A percentile compares a stretch with the other conserved stretches of the same genome.
Evolutionary conservation across 2,329 filamentous ascomycete genomes (phyloP).

Genomic region (Rachicladosporium sp.): DNA sequence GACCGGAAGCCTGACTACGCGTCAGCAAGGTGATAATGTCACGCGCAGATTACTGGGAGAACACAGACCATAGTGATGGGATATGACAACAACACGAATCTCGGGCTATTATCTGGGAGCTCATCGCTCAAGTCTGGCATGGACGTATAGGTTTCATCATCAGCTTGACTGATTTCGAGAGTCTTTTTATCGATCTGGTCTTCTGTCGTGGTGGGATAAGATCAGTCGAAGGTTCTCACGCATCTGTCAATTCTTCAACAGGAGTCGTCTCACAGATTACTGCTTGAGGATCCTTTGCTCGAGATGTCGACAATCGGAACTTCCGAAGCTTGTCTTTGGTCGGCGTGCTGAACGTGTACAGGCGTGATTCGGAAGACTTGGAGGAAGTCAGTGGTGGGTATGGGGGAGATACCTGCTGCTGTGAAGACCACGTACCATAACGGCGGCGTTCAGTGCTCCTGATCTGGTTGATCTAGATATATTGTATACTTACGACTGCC

Average conservation of each 20-base stretch:
- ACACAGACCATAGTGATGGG: conserved; percentile 66
- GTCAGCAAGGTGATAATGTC: background rate
- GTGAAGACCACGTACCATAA: background rate
- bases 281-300: conserved; percentile 75
- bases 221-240: too few relatives aligned
- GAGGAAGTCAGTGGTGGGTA: background rate
- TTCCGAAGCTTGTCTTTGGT: conserved; percentile 85
- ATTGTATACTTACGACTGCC: too few relatives aligned
- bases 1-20: conserved; percentile 55
- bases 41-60: background rate
- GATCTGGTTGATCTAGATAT: background rate
- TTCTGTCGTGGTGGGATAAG: conserved; percentile 27
- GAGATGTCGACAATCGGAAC: conserved; percentile 82
- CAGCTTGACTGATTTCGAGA: conserved; percentile 73
- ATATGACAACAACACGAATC: conserved; percentile 83
- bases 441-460: background rate
- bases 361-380: conserved; percentile 64
- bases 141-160: conserved; percentile 68
- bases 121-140: conserved; percentile 76
- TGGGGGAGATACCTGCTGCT: too few relatives aligned
- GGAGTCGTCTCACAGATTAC: conserved; percentile 71
- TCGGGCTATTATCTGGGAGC: conserved; percentile 80
- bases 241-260: background rate
- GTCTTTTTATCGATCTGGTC: conserved; percentile 83
- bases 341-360: conserved; percentile 87